Base-by-base conservation (phyloP, 106 monocot genomes). In the Cymbidium sinense region DNA sequence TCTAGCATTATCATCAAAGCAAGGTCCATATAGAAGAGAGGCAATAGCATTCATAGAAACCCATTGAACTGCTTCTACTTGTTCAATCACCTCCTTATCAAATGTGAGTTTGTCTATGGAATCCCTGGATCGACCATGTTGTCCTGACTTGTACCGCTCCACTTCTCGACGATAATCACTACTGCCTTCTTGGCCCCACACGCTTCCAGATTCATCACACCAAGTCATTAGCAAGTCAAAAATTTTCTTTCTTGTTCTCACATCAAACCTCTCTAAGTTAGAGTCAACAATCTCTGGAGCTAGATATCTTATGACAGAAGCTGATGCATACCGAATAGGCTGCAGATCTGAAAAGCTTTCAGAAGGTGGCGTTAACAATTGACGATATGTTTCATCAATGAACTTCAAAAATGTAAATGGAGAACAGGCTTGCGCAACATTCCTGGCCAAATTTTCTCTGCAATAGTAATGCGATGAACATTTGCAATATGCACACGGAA, bases 1-100 rank as follows among this genome's bases (percentile, higher is more conserved):
- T 85, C 95, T 95, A 41, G 99, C 88, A 81, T 93, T 95, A 65
- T 99, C 99, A 87, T 99, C 99, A 83, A 99, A 99, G 65, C 92
- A 99, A 77, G 99, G 90, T 0, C 99, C 99, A 80, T 95, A 93
- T 70, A 99, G 71, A 28, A 99, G 88, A 82, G 99, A 95, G 27
- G 92, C 94, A 85, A 99, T 88, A 69, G 99, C 95, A 89, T 95
- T 95, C 92, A 99, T 89, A 19, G 95, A 85, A 41, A 83, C 88
- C 99, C 99, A 99, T 51, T 93, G 95, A 69, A 95, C 83, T 65
- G 99, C 89, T 76, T 99, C 99, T 23, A 85, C 80, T 73, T 95
- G 92, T 70, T 99, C 99, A 74, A 87, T 29, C 55, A 90, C 80
- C 44, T 99, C 99, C 79, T 88, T 92, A 67, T 99, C 99, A 86